Conservation (phyloP, 345 rosid genomes). For the Aurinia saxatilis region DNA sequence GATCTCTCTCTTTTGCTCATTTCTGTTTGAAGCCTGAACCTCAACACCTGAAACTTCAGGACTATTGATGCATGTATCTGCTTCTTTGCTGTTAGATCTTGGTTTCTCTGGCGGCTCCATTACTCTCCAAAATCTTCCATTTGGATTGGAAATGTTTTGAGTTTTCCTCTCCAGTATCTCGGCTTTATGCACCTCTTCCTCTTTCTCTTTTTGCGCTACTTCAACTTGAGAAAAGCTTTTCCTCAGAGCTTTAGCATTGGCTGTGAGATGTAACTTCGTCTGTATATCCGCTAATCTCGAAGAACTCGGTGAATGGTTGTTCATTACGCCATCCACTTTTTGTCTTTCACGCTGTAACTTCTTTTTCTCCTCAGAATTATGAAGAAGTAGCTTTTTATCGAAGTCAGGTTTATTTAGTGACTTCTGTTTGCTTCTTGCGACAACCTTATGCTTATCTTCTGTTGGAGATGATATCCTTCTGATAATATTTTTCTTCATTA, state of each 20-base stretch:
- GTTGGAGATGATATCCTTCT: constrained; percentile 23
- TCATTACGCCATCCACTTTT: constrained; percentile 22
- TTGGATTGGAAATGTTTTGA: constrained; percentile 33
- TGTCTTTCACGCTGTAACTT: constrained; percentile 28
- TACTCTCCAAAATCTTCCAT: constrained; percentile 25
- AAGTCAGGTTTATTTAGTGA: neutral
- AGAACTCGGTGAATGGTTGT: constrained; percentile 22
- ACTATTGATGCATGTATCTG: constrained; percentile 23
- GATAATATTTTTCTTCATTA: constrained; percentile 8
- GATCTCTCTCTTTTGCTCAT: constrained; percentile 25
- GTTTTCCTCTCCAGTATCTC: constrained; percentile 32
- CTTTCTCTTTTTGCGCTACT: constrained; percentile 17
- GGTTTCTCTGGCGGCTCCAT: constrained; percentile 30
- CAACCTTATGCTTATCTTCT: constrained; percentile 29
- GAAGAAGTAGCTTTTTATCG: constrained; percentile 9
- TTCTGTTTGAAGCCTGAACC: constrained; percentile 17
- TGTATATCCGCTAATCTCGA: constrained; percentile 22
- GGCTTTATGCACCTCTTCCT: constrained; percentile 19
- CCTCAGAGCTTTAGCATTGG: constrained; percentile 31
- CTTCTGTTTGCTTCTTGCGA: constrained; percentile 28
- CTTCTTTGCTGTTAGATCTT: constrained; percentile 30
- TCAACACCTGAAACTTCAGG: constrained; percentile 23
- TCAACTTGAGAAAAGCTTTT: constrained; percentile 26
- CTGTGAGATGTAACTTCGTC: constrained; percentile 26
- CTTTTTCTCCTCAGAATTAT: constrained; percentile 5